Evolutionary conservation across 352 stramenopile species (phyloP), one percentile per base, ranked within the genome.

Genomic region (Lagenidium giganteum): DNA sequence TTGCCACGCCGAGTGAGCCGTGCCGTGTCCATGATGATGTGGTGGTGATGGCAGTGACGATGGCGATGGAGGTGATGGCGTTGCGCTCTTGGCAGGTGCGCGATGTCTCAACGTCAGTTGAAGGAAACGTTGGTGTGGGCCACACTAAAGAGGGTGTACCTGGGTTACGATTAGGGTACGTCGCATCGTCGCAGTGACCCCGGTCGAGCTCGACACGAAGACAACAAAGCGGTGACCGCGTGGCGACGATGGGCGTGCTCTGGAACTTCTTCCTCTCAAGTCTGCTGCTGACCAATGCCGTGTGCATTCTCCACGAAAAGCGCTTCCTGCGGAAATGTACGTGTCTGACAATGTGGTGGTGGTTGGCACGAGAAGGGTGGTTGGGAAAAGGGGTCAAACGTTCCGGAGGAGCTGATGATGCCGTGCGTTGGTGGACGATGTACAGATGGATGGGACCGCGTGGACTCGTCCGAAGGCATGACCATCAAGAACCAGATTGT

Each of bases 211-310:
- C 14, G 38, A 53, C 42, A 59, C 42, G 43, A 59, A 59, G 47
- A 28, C n/a, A 16, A 3, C 4, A 36, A 37, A 28, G 27, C 32
- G 20, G 25, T 11, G 13, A 36, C 26, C 35, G 8, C 17, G 16
- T 27, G 18, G 31, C 41, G 5, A 50, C 21, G 37, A 94, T 94
- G 82, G 75, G 81, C 38, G 78, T 89, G 36, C 60, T 94, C 43
- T 94, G 83, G 83, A 87, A 93, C 61, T 87, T 94, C 54, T 74
- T 94, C 56, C 75, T 92, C 25, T 82, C 83, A 57, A 93, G 80
- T 30, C 56, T 94, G 42, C 44, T 94, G 60, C 77, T 91, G 39
- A 86, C 81, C 6, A 94, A 94, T 57, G 78, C 78, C 24, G 70
- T 94, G 42, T 87, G 80, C 50, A 90, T 94, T 45, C 65, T 94